Evolutionary conservation across 495 filamentous ascomycete genomes (phyloP), one percentile per base, ranked within the genome.

Genomic region (Chlorociboria aeruginascens): DNA sequence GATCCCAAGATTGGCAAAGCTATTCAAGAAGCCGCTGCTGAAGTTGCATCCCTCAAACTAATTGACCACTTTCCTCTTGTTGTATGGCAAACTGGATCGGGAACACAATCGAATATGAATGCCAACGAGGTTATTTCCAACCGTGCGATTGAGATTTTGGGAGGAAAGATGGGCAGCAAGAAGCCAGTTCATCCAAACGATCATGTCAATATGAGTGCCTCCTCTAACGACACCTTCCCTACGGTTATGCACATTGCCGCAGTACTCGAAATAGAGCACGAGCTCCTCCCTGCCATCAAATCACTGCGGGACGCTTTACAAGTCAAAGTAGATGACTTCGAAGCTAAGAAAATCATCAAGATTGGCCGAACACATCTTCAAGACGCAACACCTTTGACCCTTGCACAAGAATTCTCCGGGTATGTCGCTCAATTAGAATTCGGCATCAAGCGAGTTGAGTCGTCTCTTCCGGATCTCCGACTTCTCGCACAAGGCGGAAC

Each of bases 81-180:
- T 45, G 90, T 98, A 60, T 98, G 92, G 92, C 92, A 98, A 69
- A 98, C 92, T 33, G 92, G 92, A 48, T 97, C 93, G 13, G 92
- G 92, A 59, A 98, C 92, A 25, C 92, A 98, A 71, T 95, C 89
- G 63, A 98, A 98, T 79, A 98, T 98, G 92, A 98, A 98, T 74
- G 89, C 92, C 63, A 98, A 98, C 69, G 92, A 98, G 70, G 92
- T 98, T 65, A 98, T 98, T 69, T 95, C 90, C 50, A 98, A 98
- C 77, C 87, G 92, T 50, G 92, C 92, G 36, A 98, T 98, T 66
- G 93, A 98, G 72, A 92, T 98, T 49, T 74, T 98, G 12, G 92
- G 92, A 49, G 92, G 92, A 54, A 78, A 72, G 53, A 95, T 89
- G 83, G 92, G 92, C 46, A 78, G 73, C 68, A 98, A 98, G 79